Evolutionary conservation across 345 rosid genomes (phyloP).

Genomic region (Clarkia xantiana): DNA sequence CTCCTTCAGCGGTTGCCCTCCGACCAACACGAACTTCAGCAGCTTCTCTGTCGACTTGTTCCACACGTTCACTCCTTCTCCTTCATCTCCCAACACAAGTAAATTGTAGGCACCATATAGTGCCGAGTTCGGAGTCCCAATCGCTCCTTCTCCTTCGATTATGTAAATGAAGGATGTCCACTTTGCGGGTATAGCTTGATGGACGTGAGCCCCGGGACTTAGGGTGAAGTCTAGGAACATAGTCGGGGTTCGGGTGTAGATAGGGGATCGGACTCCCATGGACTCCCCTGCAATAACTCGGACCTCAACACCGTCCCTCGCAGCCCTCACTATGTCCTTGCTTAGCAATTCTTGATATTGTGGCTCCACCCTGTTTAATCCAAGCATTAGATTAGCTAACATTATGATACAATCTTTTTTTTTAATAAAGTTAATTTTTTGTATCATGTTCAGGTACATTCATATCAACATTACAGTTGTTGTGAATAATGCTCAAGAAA

Average conservation of each 20-base stretch:
- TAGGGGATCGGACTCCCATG: constrained; percentile 67
- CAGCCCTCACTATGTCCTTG: constrained; percentile 48
- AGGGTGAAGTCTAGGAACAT: constrained; percentile 75
- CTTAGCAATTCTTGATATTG: constrained; percentile 55
- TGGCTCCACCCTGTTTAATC: constrained; percentile 67
- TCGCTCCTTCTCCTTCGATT: constrained; percentile 66
- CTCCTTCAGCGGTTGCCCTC: constrained; percentile 67
- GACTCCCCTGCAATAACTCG: constrained; percentile 79
- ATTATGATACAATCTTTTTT: too few relatives aligned
- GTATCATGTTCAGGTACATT: too few relatives aligned
- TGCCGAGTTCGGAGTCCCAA: constrained; percentile 28
- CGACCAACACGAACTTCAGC: constrained; percentile 54
- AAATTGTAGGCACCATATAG: constrained; percentile 38
- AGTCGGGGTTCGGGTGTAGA: constrained; percentile 74
- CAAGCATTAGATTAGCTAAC: too few relatives aligned
- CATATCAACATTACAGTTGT: too few relatives aligned
- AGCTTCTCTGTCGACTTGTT: constrained; percentile 32
- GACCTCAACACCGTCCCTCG: constrained; percentile 54
- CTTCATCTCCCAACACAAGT: constrained; percentile 47
- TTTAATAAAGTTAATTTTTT: too few relatives aligned
- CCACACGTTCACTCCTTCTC: constrained; percentile 74
- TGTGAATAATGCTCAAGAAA: too few relatives aligned
- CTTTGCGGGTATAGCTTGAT: constrained; percentile 51
- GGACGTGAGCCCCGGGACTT: constrained; percentile 39
- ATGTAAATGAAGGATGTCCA: constrained; percentile 76